Conservation (phyloP, 208 protist genomes). For the Wallacemonas collosoma region DNA sequence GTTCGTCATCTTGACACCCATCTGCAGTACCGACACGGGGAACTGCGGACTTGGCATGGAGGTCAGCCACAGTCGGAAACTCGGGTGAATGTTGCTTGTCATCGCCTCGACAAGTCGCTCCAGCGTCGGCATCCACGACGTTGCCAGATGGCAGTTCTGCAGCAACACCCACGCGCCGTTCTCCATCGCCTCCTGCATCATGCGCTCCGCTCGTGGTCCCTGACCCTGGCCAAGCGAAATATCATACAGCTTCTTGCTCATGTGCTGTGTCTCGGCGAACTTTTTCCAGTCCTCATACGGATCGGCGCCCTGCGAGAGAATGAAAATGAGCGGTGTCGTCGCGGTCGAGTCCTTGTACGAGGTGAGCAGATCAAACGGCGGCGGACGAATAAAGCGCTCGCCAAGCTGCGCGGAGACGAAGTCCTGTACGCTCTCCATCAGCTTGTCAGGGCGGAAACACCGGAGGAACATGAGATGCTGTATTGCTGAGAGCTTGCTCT, state of each 20-base stretch:
- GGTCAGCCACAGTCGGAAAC: slow-evolving; percentile 99
- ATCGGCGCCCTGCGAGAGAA: slow-evolving; percentile 98
- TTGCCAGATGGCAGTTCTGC: slow-evolving; percentile 99
- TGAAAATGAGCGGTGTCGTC: slow-evolving; percentile 97
- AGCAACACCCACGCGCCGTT: slow-evolving; percentile 96
- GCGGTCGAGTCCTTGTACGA: slow-evolving; percentile 95
- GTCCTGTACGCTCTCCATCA: slow-evolving; percentile 95
- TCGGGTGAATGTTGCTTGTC: slow-evolving; percentile 84
- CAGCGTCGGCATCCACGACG: slow-evolving; percentile 97
- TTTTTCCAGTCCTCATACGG: slow-evolving; percentile 96
- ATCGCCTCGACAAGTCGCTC: slow-evolving; percentile 96
- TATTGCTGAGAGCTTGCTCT: slow-evolving; percentile 86
- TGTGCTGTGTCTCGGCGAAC: slow-evolving; percentile 96
- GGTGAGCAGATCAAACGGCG: slow-evolving; percentile 95
- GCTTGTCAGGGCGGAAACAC: slow-evolving; percentile 97
- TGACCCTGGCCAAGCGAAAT: slow-evolving; percentile 99
- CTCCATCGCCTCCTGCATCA: slow-evolving; percentile 94
- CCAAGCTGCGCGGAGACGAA: slow-evolving; percentile 94
- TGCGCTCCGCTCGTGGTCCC: slow-evolving; percentile 95
- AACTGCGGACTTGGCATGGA: slow-evolving; percentile 97
- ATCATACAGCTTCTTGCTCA: slow-evolving; percentile 94
- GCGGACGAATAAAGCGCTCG: slow-evolving; percentile 95
- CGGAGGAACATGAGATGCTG: slow-evolving; percentile 96
- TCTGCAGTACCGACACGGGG: slow-evolving; percentile 98
- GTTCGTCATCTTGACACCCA: slow-evolving; percentile 99